These are phyloP conservation scores for Nevesoporus exiguus DNA, from an alignment of 768 basidiomycete species.

Conservation along the genomic window DNA sequence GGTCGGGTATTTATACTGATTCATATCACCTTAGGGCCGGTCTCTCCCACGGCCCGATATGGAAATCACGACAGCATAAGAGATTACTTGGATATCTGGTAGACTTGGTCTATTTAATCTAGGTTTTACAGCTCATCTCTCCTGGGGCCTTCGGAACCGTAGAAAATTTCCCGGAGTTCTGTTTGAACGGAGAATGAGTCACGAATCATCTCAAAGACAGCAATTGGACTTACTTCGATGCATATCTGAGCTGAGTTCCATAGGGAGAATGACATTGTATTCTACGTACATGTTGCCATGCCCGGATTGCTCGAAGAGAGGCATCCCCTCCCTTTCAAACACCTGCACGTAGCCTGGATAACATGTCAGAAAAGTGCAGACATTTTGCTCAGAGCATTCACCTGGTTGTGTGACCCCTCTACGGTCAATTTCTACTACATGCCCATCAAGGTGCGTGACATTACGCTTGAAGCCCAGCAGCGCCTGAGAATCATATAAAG, in stretches of 20 bases:
- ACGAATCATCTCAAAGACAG: not conserved
- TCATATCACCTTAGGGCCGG: conserved; percentile 29
- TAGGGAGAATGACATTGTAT: conserved; percentile 88
- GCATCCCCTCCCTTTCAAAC: conserved; percentile 89
- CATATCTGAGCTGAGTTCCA: conserved; percentile 60
- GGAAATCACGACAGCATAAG: not conserved
- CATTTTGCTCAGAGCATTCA: conserved; percentile 23
- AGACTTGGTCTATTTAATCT: conserved; percentile 3
- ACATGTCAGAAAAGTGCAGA: not conserved
- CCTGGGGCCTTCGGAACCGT: conserved; percentile 28
- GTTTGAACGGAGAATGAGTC: conserved; percentile 13
- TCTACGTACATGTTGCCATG: conserved; percentile 89
- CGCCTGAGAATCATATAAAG: conserved; percentile 50
- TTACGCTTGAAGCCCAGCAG: conserved; percentile 95
- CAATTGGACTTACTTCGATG: conserved; percentile 63
- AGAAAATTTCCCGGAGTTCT: conserved; percentile 59
- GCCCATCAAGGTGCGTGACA: conserved; percentile 89
- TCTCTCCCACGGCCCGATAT: conserved; percentile 21
- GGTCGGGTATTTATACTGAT: conserved; percentile 10
- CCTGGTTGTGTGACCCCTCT: conserved; percentile 91
- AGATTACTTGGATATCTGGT: conserved; percentile 2
- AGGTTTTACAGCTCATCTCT: conserved; percentile 41
- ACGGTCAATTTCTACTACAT: conserved; percentile 64
- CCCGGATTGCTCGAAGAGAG: conserved; percentile 51
- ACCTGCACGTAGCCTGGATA: conserved; percentile 77